A percentile compares a stretch with the other conserved stretches of the same genome.
These are phyloP conservation scores for Aeminium ludgeri DNA, from an alignment of 495 filamentous ascomycete species.

Conservation along the genomic window DNA sequence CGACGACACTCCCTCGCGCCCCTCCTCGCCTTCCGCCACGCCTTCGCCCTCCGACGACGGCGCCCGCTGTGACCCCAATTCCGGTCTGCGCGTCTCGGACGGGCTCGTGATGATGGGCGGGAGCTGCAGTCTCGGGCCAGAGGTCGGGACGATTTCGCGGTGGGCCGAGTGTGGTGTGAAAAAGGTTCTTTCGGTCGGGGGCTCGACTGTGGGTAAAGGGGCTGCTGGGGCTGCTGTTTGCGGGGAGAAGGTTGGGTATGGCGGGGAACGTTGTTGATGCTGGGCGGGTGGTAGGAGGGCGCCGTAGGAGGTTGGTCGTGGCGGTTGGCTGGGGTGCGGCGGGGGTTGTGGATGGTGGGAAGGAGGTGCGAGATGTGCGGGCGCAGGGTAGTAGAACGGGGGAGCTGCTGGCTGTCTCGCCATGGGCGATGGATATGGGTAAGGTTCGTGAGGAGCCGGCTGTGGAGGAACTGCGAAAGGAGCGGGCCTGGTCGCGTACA, in stretches of 20 bases:
- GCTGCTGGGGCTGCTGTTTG: neutral
- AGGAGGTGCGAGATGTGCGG: neutral
- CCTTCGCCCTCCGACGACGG: slow-evolving; percentile 5
- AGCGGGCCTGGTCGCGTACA: neutral
- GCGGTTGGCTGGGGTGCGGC: slow-evolving; percentile 3
- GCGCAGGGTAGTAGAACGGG: no score
- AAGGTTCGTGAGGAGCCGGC: neutral
- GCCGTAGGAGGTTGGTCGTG: neutral
- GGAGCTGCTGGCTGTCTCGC: no score
- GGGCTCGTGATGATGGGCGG: slow-evolving; percentile 3
- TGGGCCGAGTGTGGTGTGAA: slow-evolving; percentile 5
- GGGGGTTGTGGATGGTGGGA: neutral
- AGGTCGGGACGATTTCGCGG: neutral
- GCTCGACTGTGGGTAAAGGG: slow-evolving; percentile 1
- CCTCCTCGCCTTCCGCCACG: neutral
- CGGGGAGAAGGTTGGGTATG: neutral
- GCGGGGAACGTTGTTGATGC: neutral
- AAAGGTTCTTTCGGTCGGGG: slow-evolving; percentile 2
- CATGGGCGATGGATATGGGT: no score
- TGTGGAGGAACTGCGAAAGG: neutral
- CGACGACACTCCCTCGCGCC: neutral
- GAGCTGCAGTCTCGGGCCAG: slow-evolving; percentile 1
- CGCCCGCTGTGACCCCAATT: neutral
- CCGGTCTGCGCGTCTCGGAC: neutral
- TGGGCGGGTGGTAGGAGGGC: neutral